Conservation (phyloP, 2,329 filamentous ascomycete genomes). For the Myriosclerotinia scirpicola region DNA sequence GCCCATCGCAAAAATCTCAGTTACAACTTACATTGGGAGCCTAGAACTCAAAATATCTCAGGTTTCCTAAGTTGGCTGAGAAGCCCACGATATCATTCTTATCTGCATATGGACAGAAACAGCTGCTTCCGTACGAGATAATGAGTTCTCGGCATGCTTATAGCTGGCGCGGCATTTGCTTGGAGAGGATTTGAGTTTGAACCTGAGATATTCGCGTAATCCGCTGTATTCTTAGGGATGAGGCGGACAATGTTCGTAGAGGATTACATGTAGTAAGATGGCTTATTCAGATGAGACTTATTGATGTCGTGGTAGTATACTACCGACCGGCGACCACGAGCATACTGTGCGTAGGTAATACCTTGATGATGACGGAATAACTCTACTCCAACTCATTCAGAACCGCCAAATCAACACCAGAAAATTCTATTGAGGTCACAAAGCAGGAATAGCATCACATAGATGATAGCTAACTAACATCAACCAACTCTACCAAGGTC, state of each 20-base stretch:
- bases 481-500: neutral
- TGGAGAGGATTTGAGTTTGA: neutral
- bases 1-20: slow-evolving; percentile 7
- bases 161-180: slow-evolving; percentile 1
- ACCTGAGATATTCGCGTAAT: neutral
- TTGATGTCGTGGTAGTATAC: neutral
- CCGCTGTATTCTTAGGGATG: neutral
- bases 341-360: neutral
- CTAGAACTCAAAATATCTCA: slow-evolving; percentile 1
- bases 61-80: neutral
- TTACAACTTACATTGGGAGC: neutral
- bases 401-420: neutral
- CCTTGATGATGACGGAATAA: neutral
- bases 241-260: neutral
- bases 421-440: neutral
- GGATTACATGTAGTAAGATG: neutral
- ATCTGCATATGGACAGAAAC: neutral
- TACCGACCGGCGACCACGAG: neutral
- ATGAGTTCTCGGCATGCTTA: slow-evolving; percentile 11
- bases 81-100: neutral
- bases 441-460: neutral
- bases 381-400: neutral
- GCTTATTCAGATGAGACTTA: neutral
- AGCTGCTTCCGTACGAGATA: neutral
- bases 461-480: neutral